phyloP scores from a whole-genome alignment of 2,329 filamentous ascomycete genomes.

The Huntiella moniliformis region DNA sequence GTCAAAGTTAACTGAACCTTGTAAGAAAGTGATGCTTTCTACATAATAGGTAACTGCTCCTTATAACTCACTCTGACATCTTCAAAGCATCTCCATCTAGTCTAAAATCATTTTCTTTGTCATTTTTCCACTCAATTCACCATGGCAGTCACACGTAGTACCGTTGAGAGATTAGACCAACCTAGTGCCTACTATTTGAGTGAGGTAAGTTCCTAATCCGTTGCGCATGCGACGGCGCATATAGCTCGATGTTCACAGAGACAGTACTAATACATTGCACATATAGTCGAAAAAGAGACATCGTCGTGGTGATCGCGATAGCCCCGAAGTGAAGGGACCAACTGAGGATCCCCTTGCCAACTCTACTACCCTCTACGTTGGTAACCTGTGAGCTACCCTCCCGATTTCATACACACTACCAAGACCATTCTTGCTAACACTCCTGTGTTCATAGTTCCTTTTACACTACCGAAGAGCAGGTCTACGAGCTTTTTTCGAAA shows the following conservation, averaged over 20 bases:
- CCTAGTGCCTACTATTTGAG: constrained; percentile 84
- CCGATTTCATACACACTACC: neutral
- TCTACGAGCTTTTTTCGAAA: constrained; percentile 90
- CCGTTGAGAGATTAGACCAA: constrained; percentile 80
- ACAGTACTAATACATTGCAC: constrained; percentile 18
- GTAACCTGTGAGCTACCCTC: constrained; percentile 50
- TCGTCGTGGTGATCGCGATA: constrained; percentile 34
- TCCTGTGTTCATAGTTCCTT: constrained; percentile 44
- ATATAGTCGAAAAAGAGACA: constrained; percentile 32
- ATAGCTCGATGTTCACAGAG: neutral
- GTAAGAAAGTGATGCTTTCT: too few relatives aligned
- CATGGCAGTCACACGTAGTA: constrained; percentile 23
- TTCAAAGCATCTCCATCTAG: neutral
- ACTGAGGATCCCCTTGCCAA: constrained; percentile 53
- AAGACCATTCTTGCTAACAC: neutral
- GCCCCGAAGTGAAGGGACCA: constrained; percentile 29
- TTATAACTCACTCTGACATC: neutral
- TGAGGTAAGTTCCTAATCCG: constrained; percentile 38
- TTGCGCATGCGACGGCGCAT: constrained; percentile 7
- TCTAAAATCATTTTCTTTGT: neutral
- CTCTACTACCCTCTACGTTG: constrained; percentile 91
- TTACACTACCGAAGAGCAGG: constrained; percentile 97
- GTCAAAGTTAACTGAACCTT: neutral
- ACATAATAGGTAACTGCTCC: too few relatives aligned
- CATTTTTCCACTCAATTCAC: neutral